Evolutionary conservation across 148 eudicot species (phyloP).

Genomic region (Dianthus caryophyllus): DNA sequence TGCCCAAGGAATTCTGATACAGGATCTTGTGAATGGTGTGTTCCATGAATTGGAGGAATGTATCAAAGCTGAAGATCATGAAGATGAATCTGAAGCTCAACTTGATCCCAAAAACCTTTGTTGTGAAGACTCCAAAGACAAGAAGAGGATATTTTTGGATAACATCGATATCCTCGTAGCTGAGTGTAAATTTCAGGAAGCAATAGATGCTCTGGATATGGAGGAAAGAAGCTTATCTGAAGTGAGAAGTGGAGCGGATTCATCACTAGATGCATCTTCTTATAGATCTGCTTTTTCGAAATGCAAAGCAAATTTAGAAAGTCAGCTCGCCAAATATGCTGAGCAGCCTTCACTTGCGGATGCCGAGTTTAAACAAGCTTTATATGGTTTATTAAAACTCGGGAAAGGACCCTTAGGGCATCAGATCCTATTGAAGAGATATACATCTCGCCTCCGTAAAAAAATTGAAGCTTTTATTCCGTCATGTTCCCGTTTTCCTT

Average conservation of each 20-base stretch:
- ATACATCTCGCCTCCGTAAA: slow-evolving; percentile 58
- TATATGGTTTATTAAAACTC: slow-evolving; percentile 58
- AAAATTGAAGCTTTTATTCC: slow-evolving; percentile 68
- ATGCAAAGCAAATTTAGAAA: slow-evolving; percentile 65
- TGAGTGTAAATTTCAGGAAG: slow-evolving; percentile 78
- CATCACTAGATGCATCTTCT: slow-evolving; percentile 42
- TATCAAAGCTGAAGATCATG: slow-evolving; percentile 43
- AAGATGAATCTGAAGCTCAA: slow-evolving; percentile 39
- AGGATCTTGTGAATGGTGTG: slow-evolving; percentile 72
- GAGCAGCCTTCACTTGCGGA: slow-evolving; percentile 55
- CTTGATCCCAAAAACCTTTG: slow-evolving; percentile 36
- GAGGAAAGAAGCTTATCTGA: slow-evolving; percentile 65
- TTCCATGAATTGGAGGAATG: slow-evolving; percentile 65
- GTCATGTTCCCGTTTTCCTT: slow-evolving; percentile 61
- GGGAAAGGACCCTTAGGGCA: slow-evolving; percentile 85
- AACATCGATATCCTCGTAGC: slow-evolving; percentile 66
- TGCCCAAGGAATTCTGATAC: slow-evolving; percentile 78
- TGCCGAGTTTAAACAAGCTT: slow-evolving; percentile 59
- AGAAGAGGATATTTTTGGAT: slow-evolving; percentile 49
- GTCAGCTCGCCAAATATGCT: slow-evolving; percentile 55
- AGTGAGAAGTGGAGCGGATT: slow-evolving; percentile 50
- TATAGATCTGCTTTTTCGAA: slow-evolving; percentile 57
- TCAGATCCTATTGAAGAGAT: slow-evolving; percentile 71
- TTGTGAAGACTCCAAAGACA: slow-evolving; percentile 35
- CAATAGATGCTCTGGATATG: slow-evolving; percentile 61